Conservation (phyloP, 495 filamentous ascomycete genomes). For the Melanomma pulvis-pyrius region DNA sequence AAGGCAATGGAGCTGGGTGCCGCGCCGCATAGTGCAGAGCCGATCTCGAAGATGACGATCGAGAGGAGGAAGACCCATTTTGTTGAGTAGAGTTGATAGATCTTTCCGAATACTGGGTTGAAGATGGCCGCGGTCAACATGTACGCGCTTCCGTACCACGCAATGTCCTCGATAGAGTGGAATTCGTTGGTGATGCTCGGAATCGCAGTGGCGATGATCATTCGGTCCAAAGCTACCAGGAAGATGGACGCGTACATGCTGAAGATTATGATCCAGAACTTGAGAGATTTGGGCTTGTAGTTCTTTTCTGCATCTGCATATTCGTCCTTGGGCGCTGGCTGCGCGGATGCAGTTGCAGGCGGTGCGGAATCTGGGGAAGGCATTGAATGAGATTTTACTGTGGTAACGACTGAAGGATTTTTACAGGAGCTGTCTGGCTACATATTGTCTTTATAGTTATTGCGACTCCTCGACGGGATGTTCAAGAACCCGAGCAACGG, state of each 20-base stretch:
- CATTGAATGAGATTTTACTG: no score
- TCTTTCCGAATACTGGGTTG: conserved; percentile 42
- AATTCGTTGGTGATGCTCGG: conserved; percentile 81
- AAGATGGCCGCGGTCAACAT: conserved; percentile 65
- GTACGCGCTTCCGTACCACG: conserved; percentile 74
- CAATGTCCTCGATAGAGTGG: conserved; percentile 70
- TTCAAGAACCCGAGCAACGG: no score
- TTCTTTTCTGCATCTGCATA: conserved; percentile 50
- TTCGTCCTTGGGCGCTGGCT: conserved; percentile 31
- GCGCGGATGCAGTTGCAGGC: background rate
- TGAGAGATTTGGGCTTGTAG: conserved; percentile 45
- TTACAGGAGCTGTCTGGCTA: no score
- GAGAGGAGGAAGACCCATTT: conserved; percentile 44
- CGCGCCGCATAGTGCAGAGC: conserved; percentile 28
- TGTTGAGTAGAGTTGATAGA: conserved; percentile 43
- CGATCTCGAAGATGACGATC: conserved; percentile 36
- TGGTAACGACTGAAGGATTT: no score
- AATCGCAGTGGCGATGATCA: conserved; percentile 81
- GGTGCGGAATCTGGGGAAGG: background rate
- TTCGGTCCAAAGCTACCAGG: conserved; percentile 54
- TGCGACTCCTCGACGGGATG: no score
- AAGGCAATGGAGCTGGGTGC: conserved; percentile 35
- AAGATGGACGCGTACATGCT: conserved; percentile 38
- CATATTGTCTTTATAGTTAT: no score
- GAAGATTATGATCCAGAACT: conserved; percentile 33